Evolutionary conservation across 2,329 filamentous ascomycete genomes (phyloP).

Genomic region (Ophiostoma populinum): DNA sequence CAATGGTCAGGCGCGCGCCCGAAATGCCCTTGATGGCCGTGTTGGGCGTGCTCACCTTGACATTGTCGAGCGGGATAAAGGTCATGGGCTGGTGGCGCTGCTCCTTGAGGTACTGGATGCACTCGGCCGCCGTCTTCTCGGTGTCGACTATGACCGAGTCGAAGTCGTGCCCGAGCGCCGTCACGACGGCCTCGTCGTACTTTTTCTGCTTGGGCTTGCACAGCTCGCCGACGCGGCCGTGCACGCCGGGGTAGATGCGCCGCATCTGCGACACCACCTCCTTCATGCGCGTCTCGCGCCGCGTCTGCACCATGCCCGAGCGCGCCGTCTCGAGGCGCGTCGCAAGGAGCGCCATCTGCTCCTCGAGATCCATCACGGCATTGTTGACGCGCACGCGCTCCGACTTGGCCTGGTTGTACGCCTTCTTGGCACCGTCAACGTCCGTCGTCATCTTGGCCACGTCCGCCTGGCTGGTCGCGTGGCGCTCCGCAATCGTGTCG

Average conservation of each 20-base stretch:
- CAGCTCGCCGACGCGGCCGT: constrained; percentile 75
- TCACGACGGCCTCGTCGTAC: constrained; percentile 82
- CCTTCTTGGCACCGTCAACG: constrained; percentile 79
- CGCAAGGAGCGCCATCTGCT: constrained; percentile 70
- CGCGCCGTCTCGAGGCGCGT: constrained; percentile 72
- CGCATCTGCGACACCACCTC: constrained; percentile 77
- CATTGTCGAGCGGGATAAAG: constrained; percentile 92
- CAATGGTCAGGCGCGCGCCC: constrained; percentile 76
- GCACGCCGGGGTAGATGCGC: constrained; percentile 79
- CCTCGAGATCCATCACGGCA: constrained; percentile 73
- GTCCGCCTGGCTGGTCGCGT: constrained; percentile 39
- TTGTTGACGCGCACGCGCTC: constrained; percentile 68
- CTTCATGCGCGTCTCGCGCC: constrained; percentile 61
- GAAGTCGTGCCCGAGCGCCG: constrained; percentile 80
- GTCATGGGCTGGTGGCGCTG: constrained; percentile 76
- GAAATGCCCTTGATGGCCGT: constrained; percentile 79
- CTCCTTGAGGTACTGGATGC: constrained; percentile 85
- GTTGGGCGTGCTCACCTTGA: constrained; percentile 84
- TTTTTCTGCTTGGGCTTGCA: constrained; percentile 97
- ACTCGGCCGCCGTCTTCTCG: constrained; percentile 84
- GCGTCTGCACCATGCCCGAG: constrained; percentile 68
- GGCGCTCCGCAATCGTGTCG: constrained; percentile 49
- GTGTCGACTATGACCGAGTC: constrained; percentile 91
- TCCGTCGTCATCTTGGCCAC: constrained; percentile 55
- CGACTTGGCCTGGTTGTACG: constrained; percentile 70